Conservation (phyloP, 1,284 basidiomycete genomes). For the Veloboletus limbatus region DNA sequence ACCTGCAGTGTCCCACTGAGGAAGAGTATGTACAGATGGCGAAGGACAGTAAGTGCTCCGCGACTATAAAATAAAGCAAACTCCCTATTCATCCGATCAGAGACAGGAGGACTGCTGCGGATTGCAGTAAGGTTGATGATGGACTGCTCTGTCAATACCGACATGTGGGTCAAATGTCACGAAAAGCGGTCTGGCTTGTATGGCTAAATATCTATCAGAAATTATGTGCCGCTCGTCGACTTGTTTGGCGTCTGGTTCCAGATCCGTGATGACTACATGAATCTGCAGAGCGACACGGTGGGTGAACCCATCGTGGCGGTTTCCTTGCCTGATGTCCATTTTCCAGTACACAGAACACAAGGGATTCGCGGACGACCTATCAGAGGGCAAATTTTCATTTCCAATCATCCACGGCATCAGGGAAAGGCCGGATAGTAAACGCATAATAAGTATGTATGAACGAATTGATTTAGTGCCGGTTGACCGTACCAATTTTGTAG, state of each 20-base stretch:
- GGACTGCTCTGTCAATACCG: slow-evolving; percentile 63
- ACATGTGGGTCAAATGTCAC: slow-evolving; percentile 46
- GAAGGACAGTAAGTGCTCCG: slow-evolving; percentile 62
- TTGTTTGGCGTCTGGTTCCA: slow-evolving; percentile 94
- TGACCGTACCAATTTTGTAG: slow-evolving; percentile 39
- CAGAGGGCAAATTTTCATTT: slow-evolving; percentile 96
- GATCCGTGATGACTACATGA: slow-evolving; percentile 97
- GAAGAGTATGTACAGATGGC: slow-evolving; percentile 85
- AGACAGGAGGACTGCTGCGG: slow-evolving; percentile 92
- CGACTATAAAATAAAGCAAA: background rate
- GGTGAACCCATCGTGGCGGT: slow-evolving; percentile 10
- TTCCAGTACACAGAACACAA: slow-evolving; percentile 84
- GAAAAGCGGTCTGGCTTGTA: background rate
- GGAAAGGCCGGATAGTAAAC: slow-evolving; percentile 66
- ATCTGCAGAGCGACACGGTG: slow-evolving; percentile 81
- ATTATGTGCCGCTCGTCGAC: slow-evolving; percentile 90
- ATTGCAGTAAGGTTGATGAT: slow-evolving; percentile 96
- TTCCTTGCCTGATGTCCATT: background rate
- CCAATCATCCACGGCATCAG: slow-evolving; percentile 90
- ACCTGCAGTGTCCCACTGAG: slow-evolving; percentile 75
- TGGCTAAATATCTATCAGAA: slow-evolving; percentile 42
- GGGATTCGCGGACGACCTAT: slow-evolving; percentile 91
- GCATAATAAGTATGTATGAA: slow-evolving; percentile 80
- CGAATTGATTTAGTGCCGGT: background rate
- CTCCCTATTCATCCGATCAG: slow-evolving; percentile 41